These are phyloP conservation scores for grape (Vitis vinifera) DNA, from an alignment of 164 flowering plant species.

Conservation along the genomic window DNA sequence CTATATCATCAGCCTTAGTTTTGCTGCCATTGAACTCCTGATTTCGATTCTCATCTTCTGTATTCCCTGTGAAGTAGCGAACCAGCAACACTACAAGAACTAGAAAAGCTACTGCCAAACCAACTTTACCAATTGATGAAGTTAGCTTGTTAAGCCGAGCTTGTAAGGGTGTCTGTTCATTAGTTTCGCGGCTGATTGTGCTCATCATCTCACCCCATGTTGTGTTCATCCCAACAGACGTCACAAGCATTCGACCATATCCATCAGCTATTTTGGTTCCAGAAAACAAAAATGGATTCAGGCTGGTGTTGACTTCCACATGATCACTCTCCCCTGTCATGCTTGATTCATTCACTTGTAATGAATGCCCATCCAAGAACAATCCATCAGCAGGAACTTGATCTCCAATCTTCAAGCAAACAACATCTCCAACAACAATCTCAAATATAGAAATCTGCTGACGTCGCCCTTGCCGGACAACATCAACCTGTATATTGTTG, in stretches of 20 bases:
- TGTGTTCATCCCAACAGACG: slow-evolving; percentile 46
- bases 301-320: slow-evolving; percentile 16
- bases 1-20: slow-evolving; percentile 34
- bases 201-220: slow-evolving; percentile 64
- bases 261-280: slow-evolving; percentile 45
- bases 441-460: slow-evolving; percentile 35
- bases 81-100: slow-evolving; percentile 34
- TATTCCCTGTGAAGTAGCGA: slow-evolving; percentile 35
- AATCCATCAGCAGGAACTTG: slow-evolving; percentile 54
- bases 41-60: slow-evolving; percentile 43
- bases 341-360: slow-evolving; percentile 43
- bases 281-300: slow-evolving; percentile 29
- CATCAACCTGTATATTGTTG: slow-evolving; percentile 37
- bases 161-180: slow-evolving; percentile 64
- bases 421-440: slow-evolving; percentile 45
- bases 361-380: slow-evolving; percentile 35
- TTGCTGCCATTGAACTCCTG: slow-evolving; percentile 35
- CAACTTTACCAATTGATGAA: slow-evolving; percentile 50
- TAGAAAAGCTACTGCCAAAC: slow-evolving; percentile 46
- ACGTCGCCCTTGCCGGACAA: slow-evolving; percentile 27
- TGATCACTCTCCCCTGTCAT: slow-evolving; percentile 42
- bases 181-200: slow-evolving; percentile 33
- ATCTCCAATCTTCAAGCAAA: slow-evolving; percentile 46
- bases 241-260: slow-evolving; percentile 48
- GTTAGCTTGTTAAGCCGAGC: slow-evolving; percentile 54